Base-by-base conservation (phyloP, 2,329 filamentous ascomycete genomes). In the Colletotrichum lupini region DNA sequence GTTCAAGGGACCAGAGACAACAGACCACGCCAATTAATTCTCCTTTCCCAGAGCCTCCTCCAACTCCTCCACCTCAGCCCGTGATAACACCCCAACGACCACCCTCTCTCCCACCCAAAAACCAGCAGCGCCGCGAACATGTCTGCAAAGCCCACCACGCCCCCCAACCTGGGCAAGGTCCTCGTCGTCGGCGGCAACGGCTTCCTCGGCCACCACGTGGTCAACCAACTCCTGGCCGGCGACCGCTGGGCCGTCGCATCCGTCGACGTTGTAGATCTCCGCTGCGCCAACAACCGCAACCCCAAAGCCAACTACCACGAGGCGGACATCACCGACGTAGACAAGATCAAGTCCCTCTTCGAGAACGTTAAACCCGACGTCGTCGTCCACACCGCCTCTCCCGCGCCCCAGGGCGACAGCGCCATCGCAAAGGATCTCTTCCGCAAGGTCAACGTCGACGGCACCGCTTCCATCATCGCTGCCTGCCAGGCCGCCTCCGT, bases 341-440 rank as follows among this genome's bases (percentile, higher is more conserved):
- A 87, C 67, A 87, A 87, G 74, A 87, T 97, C 75, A 81, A 89
- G 53, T 85, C 87, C 49, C 84, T 94, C 57, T 91, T 98, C 78
- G 82, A 87, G 37, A 86, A 90, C 75, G 87, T 92, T 67, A 89
- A 89, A 78, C 95, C 96, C 24, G 92, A 95, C 80, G 90, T 97
- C 16, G 94, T 99, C 64, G 92, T 98, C 79, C 96, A 99, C 83
- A 97, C 95, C 2, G 97, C 96, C 24, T 94, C 92, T 42, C 94
- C 94, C 52, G 83, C 87, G 28, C 87, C 85, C 72, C 88, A 89
- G 80, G 85, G 89, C 83, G 82, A 82, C 79, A 79, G 86, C 81
- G 46, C 65, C 37, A 83, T 88, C 79, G 83, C 87, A 78, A 87
- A 92, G 76, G 87, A 89, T 22, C 83, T 94, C 46, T 93, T 97